These are phyloP conservation scores for Trichoderma koningii DNA, from an alignment of 2,329 filamentous ascomycete species.

Conservation along the genomic window DNA sequence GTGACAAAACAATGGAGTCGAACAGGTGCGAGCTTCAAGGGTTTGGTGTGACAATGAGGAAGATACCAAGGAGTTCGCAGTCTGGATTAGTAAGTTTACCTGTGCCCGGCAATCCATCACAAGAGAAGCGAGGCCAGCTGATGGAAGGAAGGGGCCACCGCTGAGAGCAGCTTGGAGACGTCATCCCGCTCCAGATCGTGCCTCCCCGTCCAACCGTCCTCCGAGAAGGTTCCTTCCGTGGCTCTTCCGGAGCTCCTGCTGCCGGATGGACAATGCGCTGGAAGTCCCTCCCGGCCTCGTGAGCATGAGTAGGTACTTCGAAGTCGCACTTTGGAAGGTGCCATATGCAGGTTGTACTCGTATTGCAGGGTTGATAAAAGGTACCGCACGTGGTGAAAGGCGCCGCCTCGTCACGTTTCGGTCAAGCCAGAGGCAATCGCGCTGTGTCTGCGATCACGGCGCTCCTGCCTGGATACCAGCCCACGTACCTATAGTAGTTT, in stretches of 20 bases:
- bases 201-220: constrained; percentile 6
- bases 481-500: too few relatives aligned
- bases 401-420: constrained; percentile 10
- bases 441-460: neutral
- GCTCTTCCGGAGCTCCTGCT: neutral
- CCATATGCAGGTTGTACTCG: too few relatives aligned
- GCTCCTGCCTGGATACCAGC: neutral
- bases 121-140: neutral
- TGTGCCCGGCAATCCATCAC: too few relatives aligned
- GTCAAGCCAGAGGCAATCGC: neutral
- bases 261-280: neutral
- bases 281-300: too few relatives aligned
- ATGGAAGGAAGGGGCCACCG: neutral
- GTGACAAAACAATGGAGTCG: too few relatives aligned
- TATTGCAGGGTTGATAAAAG: neutral
- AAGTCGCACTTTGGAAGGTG: neutral
- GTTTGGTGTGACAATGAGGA: too few relatives aligned
- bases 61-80: too few relatives aligned
- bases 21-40: too few relatives aligned
- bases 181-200: neutral
- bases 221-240: neutral
- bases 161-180: neutral
- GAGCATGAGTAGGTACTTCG: neutral
- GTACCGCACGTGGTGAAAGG: constrained; percentile 10
- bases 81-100: too few relatives aligned